Evolutionary conservation across 2,329 filamentous ascomycete species (phyloP).

Genomic region (Cytospora mali): DNA sequence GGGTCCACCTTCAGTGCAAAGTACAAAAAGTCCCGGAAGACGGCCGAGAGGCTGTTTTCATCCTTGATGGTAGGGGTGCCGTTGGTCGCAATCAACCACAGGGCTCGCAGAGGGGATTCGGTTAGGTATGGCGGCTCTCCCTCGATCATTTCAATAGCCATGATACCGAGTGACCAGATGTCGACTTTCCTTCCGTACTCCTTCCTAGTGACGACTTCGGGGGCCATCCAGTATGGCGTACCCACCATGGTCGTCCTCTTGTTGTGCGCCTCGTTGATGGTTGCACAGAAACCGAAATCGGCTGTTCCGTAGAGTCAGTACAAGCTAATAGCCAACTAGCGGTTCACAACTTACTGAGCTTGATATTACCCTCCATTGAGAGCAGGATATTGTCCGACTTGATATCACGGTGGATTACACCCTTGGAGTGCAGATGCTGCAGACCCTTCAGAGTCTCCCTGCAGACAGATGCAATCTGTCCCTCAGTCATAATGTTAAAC

Average conservation of each 20-base stretch:
- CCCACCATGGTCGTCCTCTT: constrained; percentile 99
- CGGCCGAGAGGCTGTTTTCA: constrained; percentile 75
- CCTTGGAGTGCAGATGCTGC: constrained; percentile 95
- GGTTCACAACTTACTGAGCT: constrained; percentile 72
- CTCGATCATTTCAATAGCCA: constrained; percentile 99
- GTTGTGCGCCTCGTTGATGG: constrained; percentile 95
- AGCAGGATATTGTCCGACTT: constrained; percentile 98
- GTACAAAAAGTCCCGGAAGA: constrained; percentile 89
- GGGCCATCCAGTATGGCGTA: constrained; percentile 99
- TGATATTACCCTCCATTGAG: constrained; percentile 93
- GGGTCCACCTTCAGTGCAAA: constrained; percentile 96
- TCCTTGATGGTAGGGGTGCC: constrained; percentile 96
- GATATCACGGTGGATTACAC: constrained; percentile 97
- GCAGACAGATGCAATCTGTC: constrained; percentile 94
- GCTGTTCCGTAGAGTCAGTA: constrained; percentile 51
- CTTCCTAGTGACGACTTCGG: constrained; percentile 94
- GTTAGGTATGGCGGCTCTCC: constrained; percentile 96
- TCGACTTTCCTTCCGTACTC: constrained; percentile 98
- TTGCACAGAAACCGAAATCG: constrained; percentile 98
- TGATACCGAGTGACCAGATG: constrained; percentile 98
- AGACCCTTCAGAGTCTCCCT: constrained; percentile 88
- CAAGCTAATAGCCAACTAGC: neutral
- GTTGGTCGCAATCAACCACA: constrained; percentile 96
- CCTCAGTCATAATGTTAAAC: constrained; percentile 98
- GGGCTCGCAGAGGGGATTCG: constrained; percentile 86